A percentile compares a stretch with the other conserved stretches of the same genome.
Evolutionary conservation across 2,329 filamentous ascomycete genomes (phyloP).

Genomic region (Fusarium redolens): DNA sequence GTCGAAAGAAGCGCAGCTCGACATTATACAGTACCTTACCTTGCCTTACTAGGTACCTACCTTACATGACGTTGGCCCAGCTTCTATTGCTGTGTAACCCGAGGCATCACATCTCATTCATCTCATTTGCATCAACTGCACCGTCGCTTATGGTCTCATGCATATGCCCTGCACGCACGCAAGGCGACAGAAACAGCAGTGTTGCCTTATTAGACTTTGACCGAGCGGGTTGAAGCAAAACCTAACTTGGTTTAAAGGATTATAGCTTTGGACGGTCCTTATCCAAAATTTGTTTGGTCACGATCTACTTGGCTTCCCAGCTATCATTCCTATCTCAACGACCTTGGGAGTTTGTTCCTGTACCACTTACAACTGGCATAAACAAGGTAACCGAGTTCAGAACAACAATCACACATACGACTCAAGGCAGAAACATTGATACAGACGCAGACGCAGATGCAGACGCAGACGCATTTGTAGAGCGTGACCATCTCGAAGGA

Average conservation of each 20-base stretch:
- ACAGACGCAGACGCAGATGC: conserved; percentile 27
- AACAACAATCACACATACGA: conserved; percentile 13
- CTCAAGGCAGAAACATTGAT: conserved; percentile 20
- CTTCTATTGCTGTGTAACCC: conserved; percentile 33
- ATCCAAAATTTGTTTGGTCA: not conserved
- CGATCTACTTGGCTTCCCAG: not conserved
- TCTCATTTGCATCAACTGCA: conserved; percentile 24
- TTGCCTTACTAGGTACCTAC: not conserved
- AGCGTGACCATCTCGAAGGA: conserved; percentile 10
- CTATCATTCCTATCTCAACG: not conserved
- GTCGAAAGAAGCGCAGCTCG: conserved; percentile 12
- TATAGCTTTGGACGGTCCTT: conserved; percentile 12
- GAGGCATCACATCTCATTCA: conserved; percentile 35
- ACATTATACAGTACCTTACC: not conserved
- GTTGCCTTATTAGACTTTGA: conserved; percentile 30
- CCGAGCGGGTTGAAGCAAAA: conserved; percentile 17
- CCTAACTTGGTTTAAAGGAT: not conserved
- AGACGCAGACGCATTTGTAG: conserved; percentile 23
- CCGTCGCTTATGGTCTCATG: conserved; percentile 16
- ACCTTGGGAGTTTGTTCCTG: not conserved
- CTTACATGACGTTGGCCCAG: conserved; percentile 34
- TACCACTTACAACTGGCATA: conserved; percentile 21
- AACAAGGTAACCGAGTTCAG: conserved; percentile 12
- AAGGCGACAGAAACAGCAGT: conserved; percentile 35
- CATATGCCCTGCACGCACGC: conserved; percentile 11